phyloP scores from a whole-genome alignment of 768 basidiomycete species.

The Pluteus cervinus region DNA sequence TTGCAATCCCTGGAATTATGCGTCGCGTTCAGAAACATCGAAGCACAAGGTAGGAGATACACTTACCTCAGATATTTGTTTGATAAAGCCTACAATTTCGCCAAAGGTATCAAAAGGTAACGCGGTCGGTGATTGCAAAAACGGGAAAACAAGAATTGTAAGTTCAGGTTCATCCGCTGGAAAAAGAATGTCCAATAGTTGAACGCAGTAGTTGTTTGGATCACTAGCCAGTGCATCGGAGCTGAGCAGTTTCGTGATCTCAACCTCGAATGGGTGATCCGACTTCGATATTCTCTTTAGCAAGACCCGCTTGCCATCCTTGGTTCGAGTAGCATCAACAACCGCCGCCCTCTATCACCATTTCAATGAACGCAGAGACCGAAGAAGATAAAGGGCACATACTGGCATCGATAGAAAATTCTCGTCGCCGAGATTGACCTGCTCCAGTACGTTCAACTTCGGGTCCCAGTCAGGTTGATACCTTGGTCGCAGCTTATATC shows the following conservation, averaged over 20 bases:
- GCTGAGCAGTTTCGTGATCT: constrained; percentile 22
- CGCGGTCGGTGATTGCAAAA: constrained; percentile 13
- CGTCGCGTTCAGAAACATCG: background rate
- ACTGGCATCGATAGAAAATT: too few relatives aligned
- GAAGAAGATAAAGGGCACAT: too few relatives aligned
- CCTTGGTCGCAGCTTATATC: constrained; percentile 28
- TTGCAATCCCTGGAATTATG: constrained; percentile 18
- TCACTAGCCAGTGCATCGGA: constrained; percentile 8
- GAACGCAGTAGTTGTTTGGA: constrained; percentile 30
- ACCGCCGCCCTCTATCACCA: too few relatives aligned
- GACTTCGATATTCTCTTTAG: constrained; percentile 22
- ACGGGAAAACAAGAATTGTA: constrained; percentile 22
- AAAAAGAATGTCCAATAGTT: constrained; percentile 17
- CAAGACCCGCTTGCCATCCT: constrained; percentile 22
- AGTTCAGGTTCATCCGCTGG: constrained; percentile 13
- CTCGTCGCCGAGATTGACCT: too few relatives aligned
- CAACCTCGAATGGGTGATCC: too few relatives aligned
- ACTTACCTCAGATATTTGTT: constrained; percentile 20
- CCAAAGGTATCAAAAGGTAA: constrained; percentile 23
- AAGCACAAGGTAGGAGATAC: background rate
- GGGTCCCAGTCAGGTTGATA: too few relatives aligned
- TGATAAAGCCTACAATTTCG: constrained; percentile 22
- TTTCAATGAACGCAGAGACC: too few relatives aligned
- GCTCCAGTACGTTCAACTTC: too few relatives aligned
- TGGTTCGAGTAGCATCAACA: constrained; percentile 24